Percentiles rank a stretch among this genome's conserved stretches.
These are phyloP conservation scores for Byssoonygena ceratinophila DNA, from an alignment of 2,329 filamentous ascomycete species.

Conservation along the genomic window DNA sequence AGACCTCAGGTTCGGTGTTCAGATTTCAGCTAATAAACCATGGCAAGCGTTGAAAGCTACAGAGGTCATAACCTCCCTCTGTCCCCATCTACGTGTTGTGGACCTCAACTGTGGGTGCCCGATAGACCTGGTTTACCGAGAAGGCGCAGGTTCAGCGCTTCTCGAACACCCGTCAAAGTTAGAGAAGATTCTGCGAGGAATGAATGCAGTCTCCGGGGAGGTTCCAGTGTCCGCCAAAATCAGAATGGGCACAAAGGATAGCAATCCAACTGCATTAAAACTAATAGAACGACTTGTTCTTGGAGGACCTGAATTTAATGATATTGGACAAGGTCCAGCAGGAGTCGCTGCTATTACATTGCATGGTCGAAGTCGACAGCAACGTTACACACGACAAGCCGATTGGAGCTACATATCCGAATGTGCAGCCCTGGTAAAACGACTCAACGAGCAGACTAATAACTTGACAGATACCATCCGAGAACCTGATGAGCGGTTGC, in stretches of 20 bases:
- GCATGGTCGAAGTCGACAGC: slow-evolving; percentile 85
- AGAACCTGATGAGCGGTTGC: slow-evolving; percentile 64
- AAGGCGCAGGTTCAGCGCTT: slow-evolving; percentile 80
- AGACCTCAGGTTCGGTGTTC: slow-evolving; percentile 81
- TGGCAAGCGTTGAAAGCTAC: slow-evolving; percentile 84
- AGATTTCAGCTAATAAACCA: slow-evolving; percentile 85
- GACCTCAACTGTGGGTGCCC: slow-evolving; percentile 97
- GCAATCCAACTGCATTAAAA: slow-evolving; percentile 66
- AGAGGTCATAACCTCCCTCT: slow-evolving; percentile 63
- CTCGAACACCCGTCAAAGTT: slow-evolving; percentile 81
- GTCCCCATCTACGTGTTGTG: slow-evolving; percentile 77
- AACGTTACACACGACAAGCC: slow-evolving; percentile 83
- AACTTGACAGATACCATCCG: slow-evolving; percentile 61
- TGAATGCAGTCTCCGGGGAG: slow-evolving; percentile 86
- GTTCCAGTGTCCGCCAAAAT: slow-evolving; percentile 93
- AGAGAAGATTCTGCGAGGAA: slow-evolving; percentile 88
- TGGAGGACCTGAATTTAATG: slow-evolving; percentile 61
- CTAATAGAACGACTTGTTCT: slow-evolving; percentile 74
- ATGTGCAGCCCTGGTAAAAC: slow-evolving; percentile 72
- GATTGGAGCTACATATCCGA: slow-evolving; percentile 93
- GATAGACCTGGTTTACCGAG: slow-evolving; percentile 83
- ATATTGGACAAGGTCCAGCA: slow-evolving; percentile 56
- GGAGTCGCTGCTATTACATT: slow-evolving; percentile 93
- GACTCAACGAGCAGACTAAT: slow-evolving; percentile 60
- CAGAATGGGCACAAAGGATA: slow-evolving; percentile 76